phyloP scores from a whole-genome alignment of 2,329 filamentous ascomycete species.

The Pseudofabraea citricarpa region DNA sequence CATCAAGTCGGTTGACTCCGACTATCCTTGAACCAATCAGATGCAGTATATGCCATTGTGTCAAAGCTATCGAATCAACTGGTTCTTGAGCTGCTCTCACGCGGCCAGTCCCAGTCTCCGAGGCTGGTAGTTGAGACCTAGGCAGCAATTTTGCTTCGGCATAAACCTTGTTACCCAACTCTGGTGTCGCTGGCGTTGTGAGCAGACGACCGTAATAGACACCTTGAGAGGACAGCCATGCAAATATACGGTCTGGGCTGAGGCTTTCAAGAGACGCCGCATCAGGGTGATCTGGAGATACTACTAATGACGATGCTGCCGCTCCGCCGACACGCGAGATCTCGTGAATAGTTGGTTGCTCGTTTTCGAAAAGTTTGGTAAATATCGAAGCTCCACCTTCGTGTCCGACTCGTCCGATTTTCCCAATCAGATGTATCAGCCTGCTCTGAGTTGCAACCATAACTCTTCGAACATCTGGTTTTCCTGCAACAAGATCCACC shows the following conservation, averaged over 20 bases:
- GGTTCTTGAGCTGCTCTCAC: conserved; percentile 64
- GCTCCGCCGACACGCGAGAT: conserved; percentile 53
- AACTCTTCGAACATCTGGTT: conserved; percentile 69
- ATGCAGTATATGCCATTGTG: conserved; percentile 88
- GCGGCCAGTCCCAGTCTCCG: conserved; percentile 60
- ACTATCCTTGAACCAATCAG: conserved; percentile 80
- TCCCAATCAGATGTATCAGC: conserved; percentile 77
- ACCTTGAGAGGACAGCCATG: conserved; percentile 85
- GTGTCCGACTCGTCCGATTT: conserved; percentile 63
- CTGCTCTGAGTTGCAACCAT: conserved; percentile 74
- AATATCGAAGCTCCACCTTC: conserved; percentile 86
- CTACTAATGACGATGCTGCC: conserved; percentile 62
- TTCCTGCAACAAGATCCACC: conserved; percentile 66
- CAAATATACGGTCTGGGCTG: conserved; percentile 68
- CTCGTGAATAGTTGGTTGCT: conserved; percentile 75
- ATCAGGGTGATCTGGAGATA: conserved; percentile 71
- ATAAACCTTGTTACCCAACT: conserved; percentile 71
- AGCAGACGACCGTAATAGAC: conserved; percentile 81
- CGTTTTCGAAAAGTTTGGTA: conserved; percentile 79
- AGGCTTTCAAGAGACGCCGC: conserved; percentile 48
- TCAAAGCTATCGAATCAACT: conserved; percentile 76
- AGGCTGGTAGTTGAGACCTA: conserved; percentile 65
- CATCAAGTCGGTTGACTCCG: conserved; percentile 81
- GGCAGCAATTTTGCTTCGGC: conserved; percentile 73
- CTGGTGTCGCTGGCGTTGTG: conserved; percentile 52